Conservation (phyloP, 2,329 filamentous ascomycete species). For the Rasamsonia emersonii region DNA sequence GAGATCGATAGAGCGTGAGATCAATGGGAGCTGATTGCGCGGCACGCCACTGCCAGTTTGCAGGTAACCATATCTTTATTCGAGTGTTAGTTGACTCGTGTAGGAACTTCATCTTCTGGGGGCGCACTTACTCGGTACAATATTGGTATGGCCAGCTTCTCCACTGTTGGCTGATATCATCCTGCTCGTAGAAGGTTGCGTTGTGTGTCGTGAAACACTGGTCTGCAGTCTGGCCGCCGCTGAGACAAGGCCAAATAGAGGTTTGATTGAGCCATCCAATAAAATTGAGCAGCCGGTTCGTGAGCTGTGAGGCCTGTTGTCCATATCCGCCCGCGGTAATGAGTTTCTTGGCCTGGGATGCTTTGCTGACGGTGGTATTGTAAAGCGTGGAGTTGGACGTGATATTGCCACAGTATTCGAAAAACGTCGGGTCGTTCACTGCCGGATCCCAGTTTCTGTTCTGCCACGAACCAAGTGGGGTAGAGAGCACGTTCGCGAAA, state of each 20-base stretch:
- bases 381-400: slow-evolving; percentile 39
- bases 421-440: slow-evolving; percentile 41
- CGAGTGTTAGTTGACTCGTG: background rate
- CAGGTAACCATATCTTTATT: slow-evolving; percentile 64
- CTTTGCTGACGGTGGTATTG: slow-evolving; percentile 27
- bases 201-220: slow-evolving; percentile 45
- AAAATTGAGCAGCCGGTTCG: slow-evolving; percentile 48
- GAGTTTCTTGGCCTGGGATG: slow-evolving; percentile 35
- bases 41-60: slow-evolving; percentile 65
- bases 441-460: slow-evolving; percentile 52
- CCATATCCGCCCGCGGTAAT: slow-evolving; percentile 42
- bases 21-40: slow-evolving; percentile 52
- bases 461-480: slow-evolving; percentile 44
- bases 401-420: slow-evolving; percentile 49
- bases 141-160: slow-evolving; percentile 52
- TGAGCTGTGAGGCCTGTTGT: slow-evolving; percentile 31
- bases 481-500: slow-evolving; percentile 42
- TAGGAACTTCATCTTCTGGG: background rate
- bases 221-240: slow-evolving; percentile 35
- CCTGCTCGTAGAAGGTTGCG: slow-evolving; percentile 36
- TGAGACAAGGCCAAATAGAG: slow-evolving; percentile 30
- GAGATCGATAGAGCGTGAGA: slow-evolving; percentile 62
- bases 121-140: slow-evolving; percentile 34
- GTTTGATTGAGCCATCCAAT: slow-evolving; percentile 47
- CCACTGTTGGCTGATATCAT: slow-evolving; percentile 37